These are phyloP conservation scores for Stachybotrys chartarum DNA, from an alignment of 2,329 filamentous ascomycete genomes.

Conservation along the genomic window DNA sequence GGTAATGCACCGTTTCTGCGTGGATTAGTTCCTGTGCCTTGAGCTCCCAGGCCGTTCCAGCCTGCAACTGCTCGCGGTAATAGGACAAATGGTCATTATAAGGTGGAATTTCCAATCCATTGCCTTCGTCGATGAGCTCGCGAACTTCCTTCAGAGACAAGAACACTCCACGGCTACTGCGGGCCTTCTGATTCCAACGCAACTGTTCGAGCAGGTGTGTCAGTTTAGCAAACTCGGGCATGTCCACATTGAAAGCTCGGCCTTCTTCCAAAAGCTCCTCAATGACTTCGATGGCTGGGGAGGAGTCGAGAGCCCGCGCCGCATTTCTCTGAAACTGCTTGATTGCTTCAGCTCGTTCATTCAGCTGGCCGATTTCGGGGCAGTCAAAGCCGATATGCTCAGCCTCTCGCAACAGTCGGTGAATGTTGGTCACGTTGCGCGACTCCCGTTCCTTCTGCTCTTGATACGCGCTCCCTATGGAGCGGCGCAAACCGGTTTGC, in stretches of 20 bases:
- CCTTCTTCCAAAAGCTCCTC: slow-evolving; percentile 89
- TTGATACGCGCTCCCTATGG: slow-evolving; percentile 42
- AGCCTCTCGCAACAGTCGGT: slow-evolving; percentile 74
- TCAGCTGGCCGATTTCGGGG: slow-evolving; percentile 77
- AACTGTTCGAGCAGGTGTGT: slow-evolving; percentile 76
- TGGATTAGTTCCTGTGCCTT: slow-evolving; percentile 89
- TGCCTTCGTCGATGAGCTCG: slow-evolving; percentile 70
- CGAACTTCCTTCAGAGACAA: slow-evolving; percentile 72
- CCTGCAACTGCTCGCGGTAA: slow-evolving; percentile 67
- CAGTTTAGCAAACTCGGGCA: slow-evolving; percentile 78
- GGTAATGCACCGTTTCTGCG: slow-evolving; percentile 88
- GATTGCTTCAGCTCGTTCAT: slow-evolving; percentile 80
- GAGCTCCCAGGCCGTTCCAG: slow-evolving; percentile 82
- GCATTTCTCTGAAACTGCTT: slow-evolving; percentile 77
- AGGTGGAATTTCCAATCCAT: slow-evolving; percentile 67
- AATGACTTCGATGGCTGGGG: slow-evolving; percentile 61
- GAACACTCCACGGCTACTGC: slow-evolving; percentile 53
- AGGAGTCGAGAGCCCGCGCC: slow-evolving; percentile 60
- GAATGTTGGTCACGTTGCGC: slow-evolving; percentile 83
- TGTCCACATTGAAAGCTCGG: slow-evolving; percentile 82
- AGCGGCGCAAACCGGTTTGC: slow-evolving; percentile 67
- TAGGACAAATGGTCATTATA: slow-evolving; percentile 74
- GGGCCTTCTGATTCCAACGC: slow-evolving; percentile 79
- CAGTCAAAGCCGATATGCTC: slow-evolving; percentile 89
- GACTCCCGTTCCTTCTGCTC: slow-evolving; percentile 81